These are phyloP conservation scores for Monilinia laxa DNA, from an alignment of 2,329 filamentous ascomycete species.

Conservation along the genomic window DNA sequence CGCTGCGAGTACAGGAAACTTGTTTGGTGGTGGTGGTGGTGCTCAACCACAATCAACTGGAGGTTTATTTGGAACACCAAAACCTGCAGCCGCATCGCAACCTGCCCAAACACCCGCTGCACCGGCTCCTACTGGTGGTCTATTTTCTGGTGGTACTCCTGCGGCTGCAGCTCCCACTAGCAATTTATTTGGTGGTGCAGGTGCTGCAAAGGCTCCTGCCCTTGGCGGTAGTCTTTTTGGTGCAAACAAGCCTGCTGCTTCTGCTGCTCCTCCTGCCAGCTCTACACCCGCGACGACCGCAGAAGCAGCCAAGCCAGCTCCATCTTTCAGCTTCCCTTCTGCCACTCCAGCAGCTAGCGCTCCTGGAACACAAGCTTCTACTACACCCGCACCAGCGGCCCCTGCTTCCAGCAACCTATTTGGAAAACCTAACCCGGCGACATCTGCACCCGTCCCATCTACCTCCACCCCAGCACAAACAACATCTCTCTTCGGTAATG, in stretches of 20 bases:
- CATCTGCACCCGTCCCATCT: constrained; percentile 27
- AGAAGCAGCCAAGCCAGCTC: constrained; percentile 26
- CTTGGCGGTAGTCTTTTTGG: constrained; percentile 16
- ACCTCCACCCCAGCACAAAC: constrained; percentile 24
- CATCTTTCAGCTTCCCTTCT: constrained; percentile 30
- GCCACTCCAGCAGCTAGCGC: constrained; percentile 27
- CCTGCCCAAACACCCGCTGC: constrained; percentile 17
- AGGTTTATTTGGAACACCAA: constrained; percentile 20
- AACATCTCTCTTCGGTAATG: constrained; percentile 40
- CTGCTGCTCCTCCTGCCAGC: constrained; percentile 20
- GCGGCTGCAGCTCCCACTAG: constrained; percentile 18
- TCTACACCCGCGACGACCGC: constrained; percentile 26
- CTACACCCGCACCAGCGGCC: constrained; percentile 15
- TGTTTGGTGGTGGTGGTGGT: constrained; percentile 28
- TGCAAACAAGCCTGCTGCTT: constrained; percentile 21
- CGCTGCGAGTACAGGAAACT: constrained; percentile 25
- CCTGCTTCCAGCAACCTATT: constrained; percentile 23
- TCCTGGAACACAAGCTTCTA: constrained; percentile 17
- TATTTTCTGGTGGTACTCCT: constrained; percentile 17
- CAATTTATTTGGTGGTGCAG: constrained; percentile 21
- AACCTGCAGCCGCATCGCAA: constrained; percentile 18
- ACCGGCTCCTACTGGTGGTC: constrained; percentile 9
- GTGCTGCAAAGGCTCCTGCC: constrained; percentile 14
- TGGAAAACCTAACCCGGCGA: constrained; percentile 10
- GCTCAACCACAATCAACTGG: constrained; percentile 17